Evolutionary conservation across 2,329 filamentous ascomycete genomes (phyloP), one percentile per base, ranked within the genome.

Genomic region (Monilinia fructicola): DNA sequence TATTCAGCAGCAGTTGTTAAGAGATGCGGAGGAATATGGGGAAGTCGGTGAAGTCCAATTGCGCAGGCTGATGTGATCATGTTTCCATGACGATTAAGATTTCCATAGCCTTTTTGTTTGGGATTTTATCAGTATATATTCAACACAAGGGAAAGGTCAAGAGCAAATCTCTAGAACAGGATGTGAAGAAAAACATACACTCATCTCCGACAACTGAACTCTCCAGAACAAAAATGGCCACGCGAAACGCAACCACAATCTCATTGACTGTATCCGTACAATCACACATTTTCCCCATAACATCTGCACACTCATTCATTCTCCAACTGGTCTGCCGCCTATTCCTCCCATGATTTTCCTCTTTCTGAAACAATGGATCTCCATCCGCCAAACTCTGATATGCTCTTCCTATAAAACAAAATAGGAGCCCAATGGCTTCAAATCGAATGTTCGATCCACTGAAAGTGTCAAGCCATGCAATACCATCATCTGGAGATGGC

Each of bases 261-360:
- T 70, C 68, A 67, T 73, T 71, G 1, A 70, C 48, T 9, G 48
- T 44, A 54, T 63, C 60, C 7, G 48, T 58, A 21, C 14, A 58
- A 42, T 59, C 54, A 54, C 53, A 56, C 63, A 65, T 65, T 50
- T 65, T 59, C 31, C 40, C 67, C 55, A 72, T 74, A 38, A 72
- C 65, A 58, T 73, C 70, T 4, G 73, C 73, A 67, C 73, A 75
- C 44, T 74, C 73, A 54, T 72, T 73, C 74, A 76, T 75, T 60
- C 74, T 72, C 73, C 71, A 74, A 38, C 71, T 67, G 9, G 69
- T 71, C 54, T 74, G 69, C 67, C 69, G 73, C 59, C 74, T 70
- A 54, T 75, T 71, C 31, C 69, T 65, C 2, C 69, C 72, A 55
- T 69, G 23, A 50, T 73, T 73, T 42, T 72, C 71, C 1, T 71